Evolutionary conservation across 1,139 yeast species (phyloP), one percentile per base, ranked within the genome.

Genomic region (Saccharomyces hybrid): DNA sequence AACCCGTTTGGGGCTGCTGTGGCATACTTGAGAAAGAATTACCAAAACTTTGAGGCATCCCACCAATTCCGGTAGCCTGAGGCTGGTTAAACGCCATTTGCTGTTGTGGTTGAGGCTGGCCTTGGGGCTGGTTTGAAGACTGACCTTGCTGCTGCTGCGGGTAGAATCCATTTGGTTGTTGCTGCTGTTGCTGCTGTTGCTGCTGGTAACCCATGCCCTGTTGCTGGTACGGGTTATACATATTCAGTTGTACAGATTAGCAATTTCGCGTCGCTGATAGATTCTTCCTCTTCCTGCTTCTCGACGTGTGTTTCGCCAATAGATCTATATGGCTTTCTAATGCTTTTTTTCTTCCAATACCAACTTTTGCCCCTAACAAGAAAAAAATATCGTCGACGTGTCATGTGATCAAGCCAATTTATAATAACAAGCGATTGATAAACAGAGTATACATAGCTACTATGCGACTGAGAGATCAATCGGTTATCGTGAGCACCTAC

Each of bases 101-200:
- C 26, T 28, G 41, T n/a, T 19, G 41, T 16, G 27, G 49, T 47
- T 47, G 49, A n/a, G 29, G 49, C 48, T 46, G 48, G 23, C 31
- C 19, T 3, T 46, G 28, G 13, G 48, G 8, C 14, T 46, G 31
- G 14, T 46, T 26, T n/a, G 29, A 8, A 14, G 48, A 9, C 7
- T 46, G 31, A 13, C 48, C 48, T 46, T 25, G 48, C 28, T 46
- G 31, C 29, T 46, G 48, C 28, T 46, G 48, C 31, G 28, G 48
- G 23, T 46, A 26, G 48, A 46, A 26, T 27, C 28, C 31, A 25
- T 8, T 25, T 26, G 47, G 25, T n/a, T 44, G 47, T 9, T 23
- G 47, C 23, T 44, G 47, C 11, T 44, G 47, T 13, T 44, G 47
- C 47, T 23, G 47, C 47, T 46, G 48, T n/a, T 46, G 48, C 31